Conservation (phyloP, 2,329 filamentous ascomycete genomes). For the Torrubiellomyces zombiae region DNA sequence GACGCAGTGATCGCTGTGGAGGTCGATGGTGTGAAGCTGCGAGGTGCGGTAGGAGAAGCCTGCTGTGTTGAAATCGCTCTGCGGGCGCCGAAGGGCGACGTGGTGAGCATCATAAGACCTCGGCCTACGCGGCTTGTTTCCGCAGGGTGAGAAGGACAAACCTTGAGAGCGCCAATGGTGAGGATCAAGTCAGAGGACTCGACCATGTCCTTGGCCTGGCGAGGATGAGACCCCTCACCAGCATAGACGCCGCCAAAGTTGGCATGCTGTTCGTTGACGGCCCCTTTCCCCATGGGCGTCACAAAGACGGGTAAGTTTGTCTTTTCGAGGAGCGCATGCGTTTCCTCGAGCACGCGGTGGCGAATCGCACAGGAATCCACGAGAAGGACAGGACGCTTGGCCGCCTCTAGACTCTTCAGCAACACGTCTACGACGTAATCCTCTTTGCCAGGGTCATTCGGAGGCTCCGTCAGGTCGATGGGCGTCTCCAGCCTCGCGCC, state of each 20-base stretch:
- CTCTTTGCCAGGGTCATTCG: constrained; percentile 55
- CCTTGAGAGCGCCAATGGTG: constrained; percentile 47
- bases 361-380: constrained; percentile 73
- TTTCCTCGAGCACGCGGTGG: constrained; percentile 55
- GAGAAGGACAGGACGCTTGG: constrained; percentile 61
- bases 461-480: constrained; percentile 47
- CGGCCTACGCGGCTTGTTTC: too few species aligned
- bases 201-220: constrained; percentile 44
- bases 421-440: constrained; percentile 72
- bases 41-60: constrained; percentile 69
- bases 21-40: constrained; percentile 62
- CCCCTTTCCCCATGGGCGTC: constrained; percentile 81
- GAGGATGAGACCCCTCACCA: constrained; percentile 54
- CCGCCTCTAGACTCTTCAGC: constrained; percentile 53
- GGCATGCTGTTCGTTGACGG: constrained; percentile 58
- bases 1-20: constrained; percentile 57
- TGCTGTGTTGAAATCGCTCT: constrained; percentile 68
- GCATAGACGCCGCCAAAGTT: constrained; percentile 75
- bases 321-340: constrained; percentile 55
- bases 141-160: constrained; percentile 4
- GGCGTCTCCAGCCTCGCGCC: constrained; percentile 53
- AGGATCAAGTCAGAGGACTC: constrained; percentile 57
- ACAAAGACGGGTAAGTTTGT: constrained; percentile 68
- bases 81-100: too few species aligned
- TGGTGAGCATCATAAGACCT: too few species aligned